Base-by-base conservation (phyloP, 345 rosid genomes). In the Bruguiera sexangula region DNA sequence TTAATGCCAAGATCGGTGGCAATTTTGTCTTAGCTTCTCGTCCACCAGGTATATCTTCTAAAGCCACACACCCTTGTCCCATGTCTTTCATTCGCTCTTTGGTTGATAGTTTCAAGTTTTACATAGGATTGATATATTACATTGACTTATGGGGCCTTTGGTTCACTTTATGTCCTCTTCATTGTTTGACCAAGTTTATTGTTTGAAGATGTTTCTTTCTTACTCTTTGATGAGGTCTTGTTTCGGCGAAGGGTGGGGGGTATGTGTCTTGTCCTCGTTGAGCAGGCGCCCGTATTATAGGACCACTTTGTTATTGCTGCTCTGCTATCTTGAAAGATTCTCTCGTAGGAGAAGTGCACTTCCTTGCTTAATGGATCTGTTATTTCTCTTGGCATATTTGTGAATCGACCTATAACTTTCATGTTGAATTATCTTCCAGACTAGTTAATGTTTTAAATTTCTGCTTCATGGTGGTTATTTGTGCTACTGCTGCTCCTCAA, bases 71-170 rank as follows among this genome's bases (percentile, higher is more conserved):
- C 15, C 22, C 3, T 11, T 11, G 31, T 13, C 31, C 19, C 2
- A 24, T 21, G 16, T 56, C 60, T 56, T 56, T 27, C 15, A 56
- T 22, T 10, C 10, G 16, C 29, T 24, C 31, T 24, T 54, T 54
- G 24, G 24, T 20, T 34, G 37, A 54, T 11, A n/a, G 58, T 54
- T 2, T 54, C 58, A 21, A 54, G 24, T 3, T 53, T 24, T 7
- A 10, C 60, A 54, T 2, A 10, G 60, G 29, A 43, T 43, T 43
- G 50, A 15, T 43, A 43, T 43, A 13, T 26, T 67, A 37, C 34
- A 60, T 65, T 30, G 52, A 74, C 61, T 71, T 62, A 13, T 24
- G 54, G 57, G 13, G 46, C 61, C 59, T 65, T 46, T 57, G 51
- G 30, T 51, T 60, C n/a, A 13, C 30, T 68, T 66, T 60, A 13